Evolutionary conservation across 2,329 filamentous ascomycete species (phyloP).

Genomic region (Simplicillium aogashimaense): DNA sequence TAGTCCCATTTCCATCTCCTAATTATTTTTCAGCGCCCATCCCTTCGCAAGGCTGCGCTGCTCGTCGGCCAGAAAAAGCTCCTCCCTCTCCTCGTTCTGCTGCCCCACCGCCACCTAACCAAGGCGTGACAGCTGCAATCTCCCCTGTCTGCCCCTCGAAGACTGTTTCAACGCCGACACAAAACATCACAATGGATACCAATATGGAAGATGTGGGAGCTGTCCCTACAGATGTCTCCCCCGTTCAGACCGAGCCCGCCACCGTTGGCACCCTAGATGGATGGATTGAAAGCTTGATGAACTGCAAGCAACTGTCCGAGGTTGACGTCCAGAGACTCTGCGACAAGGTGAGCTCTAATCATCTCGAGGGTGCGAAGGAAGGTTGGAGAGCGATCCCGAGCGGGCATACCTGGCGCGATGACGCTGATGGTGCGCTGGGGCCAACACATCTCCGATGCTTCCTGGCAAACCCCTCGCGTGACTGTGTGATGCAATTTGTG

Average conservation of each 20-base stretch:
- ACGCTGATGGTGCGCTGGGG: constrained; percentile 5
- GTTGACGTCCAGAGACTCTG: constrained; percentile 91
- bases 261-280: constrained; percentile 90
- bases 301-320: constrained; percentile 95
- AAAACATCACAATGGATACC: constrained; percentile 62
- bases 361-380: background rate
- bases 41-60: background rate
- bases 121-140: background rate
- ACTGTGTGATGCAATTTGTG: constrained; percentile 7
- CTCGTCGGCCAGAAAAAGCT: background rate
- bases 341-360: constrained; percentile 65
- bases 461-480: constrained; percentile 18
- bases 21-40: background rate
- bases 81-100: constrained; percentile 2
- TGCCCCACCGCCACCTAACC: constrained; percentile 7
- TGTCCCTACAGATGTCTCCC: constrained; percentile 68
- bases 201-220: constrained; percentile 98
- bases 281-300: constrained; percentile 98
- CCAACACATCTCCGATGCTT: constrained; percentile 7
- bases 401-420: background rate
- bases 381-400: background rate
- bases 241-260: constrained; percentile 66
- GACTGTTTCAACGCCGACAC: constrained; percentile 3
- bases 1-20: too few relatives aligned
- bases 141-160: constrained; percentile 4